These are phyloP conservation scores for Aspergillus sp. DNA, from an alignment of 2,329 filamentous ascomycete species.

Conservation along the genomic window DNA sequence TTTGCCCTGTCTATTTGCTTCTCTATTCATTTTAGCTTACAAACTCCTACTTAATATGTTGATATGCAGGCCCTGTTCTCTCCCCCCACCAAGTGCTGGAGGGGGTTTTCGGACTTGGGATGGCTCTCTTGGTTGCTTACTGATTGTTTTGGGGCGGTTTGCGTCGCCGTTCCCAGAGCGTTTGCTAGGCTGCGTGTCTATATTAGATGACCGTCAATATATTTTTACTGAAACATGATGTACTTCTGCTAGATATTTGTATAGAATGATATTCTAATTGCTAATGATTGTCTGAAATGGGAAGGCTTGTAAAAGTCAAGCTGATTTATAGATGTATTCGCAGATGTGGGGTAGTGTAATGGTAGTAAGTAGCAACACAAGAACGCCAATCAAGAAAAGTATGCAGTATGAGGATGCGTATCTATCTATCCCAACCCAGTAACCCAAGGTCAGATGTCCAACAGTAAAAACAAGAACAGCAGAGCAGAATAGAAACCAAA, in stretches of 20 bases:
- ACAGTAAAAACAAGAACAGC: too few relatives aligned
- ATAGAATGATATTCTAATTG: not conserved
- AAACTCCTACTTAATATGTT: not conserved
- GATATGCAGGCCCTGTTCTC: not conserved
- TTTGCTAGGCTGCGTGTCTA: slow-evolving; percentile 5
- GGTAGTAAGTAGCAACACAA: too few relatives aligned
- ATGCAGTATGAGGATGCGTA: too few relatives aligned
- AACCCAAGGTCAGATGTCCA: too few relatives aligned
- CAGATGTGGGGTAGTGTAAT: too few relatives aligned
- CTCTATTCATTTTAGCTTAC: slow-evolving; percentile 11
- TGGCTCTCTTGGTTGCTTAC: not conserved
- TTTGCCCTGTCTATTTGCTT: slow-evolving; percentile 1
- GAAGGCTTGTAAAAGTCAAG: too few relatives aligned
- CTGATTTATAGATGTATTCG: too few relatives aligned
- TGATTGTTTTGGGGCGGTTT: not conserved
- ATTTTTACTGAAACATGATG: not conserved
- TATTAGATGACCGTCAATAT: slow-evolving; percentile 5
- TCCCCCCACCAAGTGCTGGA: not conserved
- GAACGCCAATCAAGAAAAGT: too few relatives aligned
- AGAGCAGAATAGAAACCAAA: too few relatives aligned
- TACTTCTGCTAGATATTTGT: not conserved
- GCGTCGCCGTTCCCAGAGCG: not conserved
- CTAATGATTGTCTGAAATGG: too few relatives aligned
- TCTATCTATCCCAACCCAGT: too few relatives aligned
- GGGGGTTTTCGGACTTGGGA: not conserved